Evolutionary conservation across 169 alveolate genomes (phyloP).

Genomic region (Plasmodium reichenowi): DNA sequence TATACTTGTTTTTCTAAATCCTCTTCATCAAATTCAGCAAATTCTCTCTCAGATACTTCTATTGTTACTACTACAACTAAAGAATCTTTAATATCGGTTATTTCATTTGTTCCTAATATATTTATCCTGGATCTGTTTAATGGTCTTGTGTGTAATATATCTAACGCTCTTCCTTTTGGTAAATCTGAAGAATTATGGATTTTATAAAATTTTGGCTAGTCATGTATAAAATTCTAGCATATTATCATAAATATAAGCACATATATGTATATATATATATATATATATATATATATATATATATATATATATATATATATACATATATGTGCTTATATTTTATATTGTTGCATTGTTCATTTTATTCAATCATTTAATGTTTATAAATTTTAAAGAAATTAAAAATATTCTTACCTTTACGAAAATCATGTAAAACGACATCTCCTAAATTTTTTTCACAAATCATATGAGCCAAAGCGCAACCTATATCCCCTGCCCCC

Average conservation of each 20-base stretch:
- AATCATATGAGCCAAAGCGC: constrained; percentile 82
- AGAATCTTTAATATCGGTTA: constrained; percentile 81
- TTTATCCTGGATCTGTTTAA: constrained; percentile 80
- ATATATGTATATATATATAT: not conserved
- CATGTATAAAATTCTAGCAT: no score
- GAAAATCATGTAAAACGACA: constrained; percentile 84
- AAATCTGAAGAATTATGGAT: constrained; percentile 21
- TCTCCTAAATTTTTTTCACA: constrained; percentile 84
- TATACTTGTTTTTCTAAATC: constrained; percentile 82
- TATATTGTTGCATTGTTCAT: not conserved
- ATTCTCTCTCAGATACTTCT: constrained; percentile 80
- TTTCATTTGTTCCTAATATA: constrained; percentile 83
- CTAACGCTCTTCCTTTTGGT: constrained; percentile 87
- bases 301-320: no score
- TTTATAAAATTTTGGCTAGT: no score
- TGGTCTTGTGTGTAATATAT: constrained; percentile 83
- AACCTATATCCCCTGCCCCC: constrained; percentile 88
- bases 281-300: not conserved
- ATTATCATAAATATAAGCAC: not conserved
- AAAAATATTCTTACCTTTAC: constrained; percentile 74
- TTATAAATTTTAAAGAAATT: not conserved
- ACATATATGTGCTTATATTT: no score
- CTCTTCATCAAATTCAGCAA: constrained; percentile 78
- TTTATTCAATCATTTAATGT: not conserved
- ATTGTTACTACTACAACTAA: constrained; percentile 84